Conservation (phyloP, 768 basidiomycete genomes). For the Rhodotorula paludigena region DNA sequence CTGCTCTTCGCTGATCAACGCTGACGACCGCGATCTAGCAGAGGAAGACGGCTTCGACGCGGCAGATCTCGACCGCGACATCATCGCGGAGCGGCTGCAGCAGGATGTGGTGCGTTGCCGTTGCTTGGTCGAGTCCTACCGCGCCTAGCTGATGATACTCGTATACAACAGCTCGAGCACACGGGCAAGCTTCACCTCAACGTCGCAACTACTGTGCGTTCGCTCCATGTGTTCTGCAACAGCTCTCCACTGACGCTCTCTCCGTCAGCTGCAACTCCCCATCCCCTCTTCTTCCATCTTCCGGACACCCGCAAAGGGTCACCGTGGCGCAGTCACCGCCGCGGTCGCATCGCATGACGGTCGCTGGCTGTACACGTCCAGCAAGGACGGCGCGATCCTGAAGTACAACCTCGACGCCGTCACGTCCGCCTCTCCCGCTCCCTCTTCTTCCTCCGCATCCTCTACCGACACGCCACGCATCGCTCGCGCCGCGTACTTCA, state of each 20-base stretch:
- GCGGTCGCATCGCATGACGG: slow-evolving; percentile 71
- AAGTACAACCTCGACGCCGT: slow-evolving; percentile 64
- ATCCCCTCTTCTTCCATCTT: slow-evolving; percentile 54
- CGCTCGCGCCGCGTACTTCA: slow-evolving; percentile 43
- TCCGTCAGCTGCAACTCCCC: slow-evolving; percentile 26
- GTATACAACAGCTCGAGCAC: slow-evolving; percentile 57
- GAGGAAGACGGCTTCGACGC: slow-evolving; percentile 85
- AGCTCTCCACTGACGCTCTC: slow-evolving; percentile 4
- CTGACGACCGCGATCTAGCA: slow-evolving; percentile 50
- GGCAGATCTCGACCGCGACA: slow-evolving; percentile 86
- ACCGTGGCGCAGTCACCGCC: slow-evolving; percentile 73
- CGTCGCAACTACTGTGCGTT: slow-evolving; percentile 56
- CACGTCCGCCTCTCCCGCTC: slow-evolving; percentile 55
- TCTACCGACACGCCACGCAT: slow-evolving; percentile 24
- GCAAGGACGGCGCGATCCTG: slow-evolving; percentile 83
- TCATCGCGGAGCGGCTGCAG: slow-evolving; percentile 82
- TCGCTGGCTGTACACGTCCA: slow-evolving; percentile 73
- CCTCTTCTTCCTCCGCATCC: slow-evolving; percentile 14
- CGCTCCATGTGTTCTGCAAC: not conserved
- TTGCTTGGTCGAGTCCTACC: not conserved
- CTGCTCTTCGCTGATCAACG: not conserved
- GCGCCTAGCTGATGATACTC: not conserved
- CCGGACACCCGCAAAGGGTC: slow-evolving; percentile 54
- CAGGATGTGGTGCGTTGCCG: slow-evolving; percentile 64
- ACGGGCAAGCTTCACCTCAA: slow-evolving; percentile 80